These are phyloP conservation scores for Lactifluus piperatus DNA, from an alignment of 768 basidiomycete genomes.

Conservation along the genomic window DNA sequence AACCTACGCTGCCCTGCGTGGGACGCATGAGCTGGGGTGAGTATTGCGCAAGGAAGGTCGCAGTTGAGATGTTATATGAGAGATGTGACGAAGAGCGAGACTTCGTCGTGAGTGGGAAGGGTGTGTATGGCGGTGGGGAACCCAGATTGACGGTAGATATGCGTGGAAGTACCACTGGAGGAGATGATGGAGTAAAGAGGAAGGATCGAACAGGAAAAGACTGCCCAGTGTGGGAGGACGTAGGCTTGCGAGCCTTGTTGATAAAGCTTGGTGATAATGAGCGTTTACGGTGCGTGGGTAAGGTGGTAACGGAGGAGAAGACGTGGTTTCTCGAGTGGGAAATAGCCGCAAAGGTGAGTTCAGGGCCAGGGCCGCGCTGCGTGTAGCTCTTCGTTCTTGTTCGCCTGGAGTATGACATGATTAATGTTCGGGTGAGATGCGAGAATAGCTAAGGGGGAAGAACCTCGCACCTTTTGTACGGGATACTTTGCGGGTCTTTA, in stretches of 20 bases:
- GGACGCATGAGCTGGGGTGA: conserved; percentile 4
- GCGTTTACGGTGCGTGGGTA: neutral
- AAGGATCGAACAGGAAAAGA: conserved; percentile 5
- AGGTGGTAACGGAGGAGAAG: neutral
- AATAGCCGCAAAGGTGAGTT: neutral
- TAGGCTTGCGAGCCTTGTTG: conserved; percentile 9
- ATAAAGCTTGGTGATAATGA: neutral
- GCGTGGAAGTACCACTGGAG: conserved; percentile 6
- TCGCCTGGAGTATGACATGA: conserved; percentile 10
- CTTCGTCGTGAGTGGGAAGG: conserved; percentile 5
- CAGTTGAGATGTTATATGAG: conserved; percentile 6
- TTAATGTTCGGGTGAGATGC: conserved; percentile 15
- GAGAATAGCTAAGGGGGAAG: neutral
- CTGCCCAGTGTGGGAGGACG: conserved; percentile 5
- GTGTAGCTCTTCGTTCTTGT: conserved; percentile 1
- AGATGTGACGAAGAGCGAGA: conserved; percentile 19
- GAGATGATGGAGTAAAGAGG: conserved; percentile 9
- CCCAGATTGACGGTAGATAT: neutral
- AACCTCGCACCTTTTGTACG: neutral
- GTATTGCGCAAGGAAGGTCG: conserved; percentile 13
- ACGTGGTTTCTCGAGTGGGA: neutral
- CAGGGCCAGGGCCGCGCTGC: neutral
- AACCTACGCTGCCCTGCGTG: neutral
- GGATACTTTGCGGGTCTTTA: neutral
- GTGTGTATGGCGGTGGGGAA: conserved; percentile 13